A percentile compares a stretch with the other conserved stretches of the same genome.
These are phyloP conservation scores for Cryptococcus sp. DNA, from an alignment of 1,284 basidiomycete genomes.

Conservation along the genomic window DNA sequence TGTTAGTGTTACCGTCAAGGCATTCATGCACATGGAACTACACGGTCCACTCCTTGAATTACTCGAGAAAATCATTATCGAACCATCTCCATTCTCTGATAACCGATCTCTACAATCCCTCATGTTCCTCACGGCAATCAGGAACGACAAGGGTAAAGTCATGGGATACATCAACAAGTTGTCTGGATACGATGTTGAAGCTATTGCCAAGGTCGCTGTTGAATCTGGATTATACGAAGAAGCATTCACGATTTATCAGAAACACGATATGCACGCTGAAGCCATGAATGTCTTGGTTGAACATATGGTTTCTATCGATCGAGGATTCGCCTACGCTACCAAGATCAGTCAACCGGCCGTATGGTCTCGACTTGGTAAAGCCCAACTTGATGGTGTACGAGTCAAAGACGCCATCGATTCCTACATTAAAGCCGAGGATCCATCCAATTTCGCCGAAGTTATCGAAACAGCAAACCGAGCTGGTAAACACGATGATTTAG, in stretches of 20 bases:
- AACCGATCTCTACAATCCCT: slow-evolving; percentile 95
- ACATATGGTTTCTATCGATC: slow-evolving; percentile 96
- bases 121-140: slow-evolving; percentile 90
- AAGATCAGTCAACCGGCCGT: slow-evolving; percentile 96
- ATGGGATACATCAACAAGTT: slow-evolving; percentile 98
- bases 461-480: slow-evolving; percentile 95
- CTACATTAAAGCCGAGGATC: slow-evolving; percentile 98
- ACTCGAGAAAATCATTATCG: slow-evolving; percentile 97
- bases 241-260: slow-evolving; percentile 93
- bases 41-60: slow-evolving; percentile 97
- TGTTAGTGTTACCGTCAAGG: slow-evolving; percentile 97
- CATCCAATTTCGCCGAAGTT: slow-evolving; percentile 91
- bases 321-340: slow-evolving; percentile 91
- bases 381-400: slow-evolving; percentile 96
- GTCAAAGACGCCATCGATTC: slow-evolving; percentile 99
- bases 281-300: slow-evolving; percentile 98
- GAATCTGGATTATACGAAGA: slow-evolving; percentile 96
- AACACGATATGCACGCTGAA: slow-evolving; percentile 86
- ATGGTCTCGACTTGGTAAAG: slow-evolving; percentile 96
- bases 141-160: slow-evolving; percentile 98
- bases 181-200: slow-evolving; percentile 87
- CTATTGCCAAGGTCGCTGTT: slow-evolving; percentile 95
- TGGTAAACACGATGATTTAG: slow-evolving; percentile 97
- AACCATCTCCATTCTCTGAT: slow-evolving; percentile 95
- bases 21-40: slow-evolving; percentile 94